phyloP scores from a whole-genome alignment of 306 rosid species.

The Betula pendula region DNA sequence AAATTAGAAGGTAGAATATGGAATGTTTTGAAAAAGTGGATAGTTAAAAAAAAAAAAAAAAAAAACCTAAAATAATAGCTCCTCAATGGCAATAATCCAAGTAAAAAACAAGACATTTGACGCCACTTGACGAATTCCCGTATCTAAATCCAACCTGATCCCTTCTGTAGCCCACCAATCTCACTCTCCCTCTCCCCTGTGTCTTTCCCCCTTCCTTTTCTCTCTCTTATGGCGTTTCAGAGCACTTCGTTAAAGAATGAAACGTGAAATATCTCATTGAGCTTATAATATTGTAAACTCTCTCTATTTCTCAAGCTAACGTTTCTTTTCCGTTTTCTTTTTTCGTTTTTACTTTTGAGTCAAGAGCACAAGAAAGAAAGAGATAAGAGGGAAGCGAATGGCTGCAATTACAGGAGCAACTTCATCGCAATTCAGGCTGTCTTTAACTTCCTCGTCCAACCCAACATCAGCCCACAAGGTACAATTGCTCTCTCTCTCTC shows the following conservation, averaged over 20 bases:
- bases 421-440: constrained; percentile 1
- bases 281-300: not conserved
- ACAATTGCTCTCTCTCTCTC: not conserved
- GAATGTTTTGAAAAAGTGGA: no score
- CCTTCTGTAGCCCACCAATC: not conserved
- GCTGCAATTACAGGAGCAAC: constrained; percentile 13
- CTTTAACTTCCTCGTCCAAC: not conserved
- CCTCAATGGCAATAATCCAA: no score
- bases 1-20: no score
- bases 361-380: not conserved
- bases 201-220: not conserved
- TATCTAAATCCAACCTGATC: not conserved
- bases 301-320: not conserved
- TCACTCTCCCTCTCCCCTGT: not conserved
- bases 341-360: not conserved
- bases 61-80: no score
- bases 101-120: not conserved
- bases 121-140: not conserved
- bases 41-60: no score
- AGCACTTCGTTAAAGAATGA: no score
- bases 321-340: not conserved
- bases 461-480: not conserved
- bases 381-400: not conserved
- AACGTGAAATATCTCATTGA: constrained; percentile 1
- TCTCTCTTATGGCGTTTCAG: not conserved